phyloP scores from a whole-genome alignment of 768 basidiomycete genomes.

The Kwoniella europaea region DNA sequence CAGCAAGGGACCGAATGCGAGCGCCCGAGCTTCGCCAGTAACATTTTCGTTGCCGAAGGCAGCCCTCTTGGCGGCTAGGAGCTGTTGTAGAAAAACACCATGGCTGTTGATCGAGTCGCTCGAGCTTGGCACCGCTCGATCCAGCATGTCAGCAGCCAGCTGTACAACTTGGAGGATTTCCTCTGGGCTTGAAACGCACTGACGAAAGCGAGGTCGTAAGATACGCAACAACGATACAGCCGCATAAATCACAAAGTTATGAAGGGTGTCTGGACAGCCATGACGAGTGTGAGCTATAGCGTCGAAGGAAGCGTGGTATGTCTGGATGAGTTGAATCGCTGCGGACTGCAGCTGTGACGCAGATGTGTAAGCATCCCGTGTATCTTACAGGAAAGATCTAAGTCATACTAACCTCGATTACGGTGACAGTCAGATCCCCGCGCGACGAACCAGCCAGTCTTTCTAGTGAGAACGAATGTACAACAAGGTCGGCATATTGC shows the following conservation, averaged over 20 bases:
- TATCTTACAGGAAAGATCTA: background rate
- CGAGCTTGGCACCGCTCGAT: constrained; percentile 27
- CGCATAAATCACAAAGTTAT: constrained; percentile 48
- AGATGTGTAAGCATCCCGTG: background rate
- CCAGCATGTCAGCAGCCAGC: constrained; percentile 39
- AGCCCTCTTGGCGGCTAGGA: constrained; percentile 25
- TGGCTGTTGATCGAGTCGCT: constrained; percentile 36
- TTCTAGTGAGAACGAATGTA: constrained; percentile 38
- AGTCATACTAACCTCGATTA: constrained; percentile 33
- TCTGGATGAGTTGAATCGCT: constrained; percentile 35
- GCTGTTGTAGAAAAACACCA: constrained; percentile 26
- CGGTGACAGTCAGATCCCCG: constrained; percentile 24
- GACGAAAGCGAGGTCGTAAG: constrained; percentile 8
- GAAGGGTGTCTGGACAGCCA: constrained; percentile 42
- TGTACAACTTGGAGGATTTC: constrained; percentile 21
- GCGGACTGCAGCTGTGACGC: constrained; percentile 29
- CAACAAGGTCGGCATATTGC: constrained; percentile 37
- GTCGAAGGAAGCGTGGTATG: constrained; percentile 36
- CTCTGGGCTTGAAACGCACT: constrained; percentile 15
- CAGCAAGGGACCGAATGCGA: no score
- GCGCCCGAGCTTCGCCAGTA: no score
- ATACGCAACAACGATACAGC: constrained; percentile 40
- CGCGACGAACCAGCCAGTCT: constrained; percentile 17
- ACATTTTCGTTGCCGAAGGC: no score
- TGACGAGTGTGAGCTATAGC: constrained; percentile 6